Evolutionary conservation across 1,139 yeast species (phyloP).

Genomic region (Saccharomycopsis phalli): DNA sequence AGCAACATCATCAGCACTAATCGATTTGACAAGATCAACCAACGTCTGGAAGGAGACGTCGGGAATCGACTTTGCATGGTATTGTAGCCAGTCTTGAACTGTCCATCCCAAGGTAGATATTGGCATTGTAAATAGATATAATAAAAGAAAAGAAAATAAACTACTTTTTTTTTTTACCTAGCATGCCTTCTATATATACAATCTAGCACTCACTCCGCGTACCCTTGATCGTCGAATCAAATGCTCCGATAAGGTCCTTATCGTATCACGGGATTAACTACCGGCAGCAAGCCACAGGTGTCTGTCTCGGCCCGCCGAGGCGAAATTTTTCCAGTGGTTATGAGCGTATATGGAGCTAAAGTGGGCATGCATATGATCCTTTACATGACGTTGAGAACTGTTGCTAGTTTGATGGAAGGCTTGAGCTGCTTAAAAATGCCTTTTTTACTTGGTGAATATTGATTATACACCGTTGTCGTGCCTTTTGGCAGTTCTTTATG

Average conservation of each 20-base stretch:
- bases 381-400: too few species aligned
- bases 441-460: too few species aligned
- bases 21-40: constrained; percentile 38
- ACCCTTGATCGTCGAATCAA: not conserved
- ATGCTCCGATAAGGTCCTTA: constrained; percentile 1
- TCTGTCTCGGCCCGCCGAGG: constrained; percentile 7
- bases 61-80: constrained; percentile 57
- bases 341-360: too few species aligned
- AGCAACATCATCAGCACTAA: constrained; percentile 57
- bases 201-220: not conserved
- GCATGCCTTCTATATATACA: not conserved
- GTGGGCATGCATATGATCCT: too few species aligned
- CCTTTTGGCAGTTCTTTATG: too few species aligned
- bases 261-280: constrained; percentile 2
- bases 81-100: constrained; percentile 60
- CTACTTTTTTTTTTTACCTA: too few species aligned
- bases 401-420: too few species aligned
- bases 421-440: too few species aligned
- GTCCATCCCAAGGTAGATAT: constrained; percentile 44
- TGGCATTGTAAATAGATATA: not conserved
- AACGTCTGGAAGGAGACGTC: constrained; percentile 49
- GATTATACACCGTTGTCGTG: too few species aligned
- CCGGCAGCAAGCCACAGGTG: too few species aligned
- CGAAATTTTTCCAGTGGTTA: too few species aligned
- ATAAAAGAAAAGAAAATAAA: too few species aligned